Evolutionary conservation across 2,329 filamentous ascomycete genomes (phyloP).

Genomic region (Botryotinia globosa): DNA sequence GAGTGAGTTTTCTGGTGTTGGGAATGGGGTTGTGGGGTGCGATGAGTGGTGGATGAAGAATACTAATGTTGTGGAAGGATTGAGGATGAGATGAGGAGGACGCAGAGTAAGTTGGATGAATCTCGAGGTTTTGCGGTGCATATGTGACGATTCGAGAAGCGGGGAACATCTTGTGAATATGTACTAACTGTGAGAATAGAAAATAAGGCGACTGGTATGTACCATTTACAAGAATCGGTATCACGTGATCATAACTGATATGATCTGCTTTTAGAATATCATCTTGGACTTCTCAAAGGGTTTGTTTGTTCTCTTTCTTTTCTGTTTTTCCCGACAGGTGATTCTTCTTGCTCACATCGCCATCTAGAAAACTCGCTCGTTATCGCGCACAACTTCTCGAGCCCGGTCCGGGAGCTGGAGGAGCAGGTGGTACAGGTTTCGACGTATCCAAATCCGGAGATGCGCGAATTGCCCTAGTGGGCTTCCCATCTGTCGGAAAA

Average conservation of each 20-base stretch:
- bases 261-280: constrained; percentile 68
- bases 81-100: constrained; percentile 98
- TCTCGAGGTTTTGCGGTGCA: neutral
- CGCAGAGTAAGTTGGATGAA: constrained; percentile 71
- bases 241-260: constrained; percentile 38
- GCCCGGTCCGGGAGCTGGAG: constrained; percentile 74
- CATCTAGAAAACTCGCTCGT: constrained; percentile 82
- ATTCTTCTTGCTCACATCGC: constrained; percentile 11
- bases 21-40: neutral
- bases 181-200: constrained; percentile 51
- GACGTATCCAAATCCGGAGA: constrained; percentile 96
- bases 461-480: constrained; percentile 92
- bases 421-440: constrained; percentile 79
- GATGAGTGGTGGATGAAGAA: constrained; percentile 15
- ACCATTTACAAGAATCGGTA: constrained; percentile 14
- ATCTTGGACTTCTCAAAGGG: constrained; percentile 97
- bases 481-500: constrained; percentile 98
- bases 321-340: accelerated
- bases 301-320: constrained; percentile 57
- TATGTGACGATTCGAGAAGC: neutral
- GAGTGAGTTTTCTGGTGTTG: constrained; percentile 60
- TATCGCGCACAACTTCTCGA: constrained; percentile 92
- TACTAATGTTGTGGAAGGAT: constrained; percentile 61
- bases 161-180: neutral
- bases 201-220: constrained; percentile 96